phyloP scores from a whole-genome alignment of 148 eudicot species.

The Pouteria glomerata region DNA sequence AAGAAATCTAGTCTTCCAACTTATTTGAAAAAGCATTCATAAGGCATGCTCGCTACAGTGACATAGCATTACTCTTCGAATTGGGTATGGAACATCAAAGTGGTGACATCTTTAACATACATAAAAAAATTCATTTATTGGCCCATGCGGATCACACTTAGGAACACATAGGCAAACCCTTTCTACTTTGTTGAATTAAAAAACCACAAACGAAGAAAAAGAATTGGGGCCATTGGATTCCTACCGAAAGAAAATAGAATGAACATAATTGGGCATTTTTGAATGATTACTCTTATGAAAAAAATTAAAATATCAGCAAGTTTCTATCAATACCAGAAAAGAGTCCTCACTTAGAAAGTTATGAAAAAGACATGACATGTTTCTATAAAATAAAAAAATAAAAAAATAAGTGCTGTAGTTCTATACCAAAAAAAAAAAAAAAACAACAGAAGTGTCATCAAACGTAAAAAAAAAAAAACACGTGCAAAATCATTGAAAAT shows the following conservation, averaged over 20 bases:
- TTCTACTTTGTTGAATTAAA: neutral
- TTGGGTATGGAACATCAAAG: no score
- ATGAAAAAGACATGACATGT: conserved; percentile 5
- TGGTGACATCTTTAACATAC: no score
- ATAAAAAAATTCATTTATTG: neutral
- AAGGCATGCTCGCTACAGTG: no score
- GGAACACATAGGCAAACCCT: neutral
- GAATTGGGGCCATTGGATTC: neutral
- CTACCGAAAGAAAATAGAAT: neutral
- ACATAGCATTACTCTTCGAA: no score
- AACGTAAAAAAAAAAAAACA: neutral
- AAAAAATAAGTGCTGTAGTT: neutral
- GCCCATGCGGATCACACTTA: neutral
- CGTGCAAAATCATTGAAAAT: neutral
- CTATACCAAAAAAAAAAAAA: conserved; percentile 9
- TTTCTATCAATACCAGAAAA: neutral
- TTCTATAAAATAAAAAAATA: neutral
- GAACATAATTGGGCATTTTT: neutral
- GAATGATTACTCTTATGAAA: neutral
- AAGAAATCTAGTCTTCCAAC: no score
- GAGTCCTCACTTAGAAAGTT: neutral
- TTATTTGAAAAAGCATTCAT: no score
- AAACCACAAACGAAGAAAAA: neutral
- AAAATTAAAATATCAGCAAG: conserved; percentile 2
- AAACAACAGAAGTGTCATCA: neutral